Percentiles rank a stretch among this genome's conserved stretches.
These are phyloP conservation scores for Cydonia oblonga DNA, from an alignment of 331 rosid species.

Conservation along the genomic window DNA sequence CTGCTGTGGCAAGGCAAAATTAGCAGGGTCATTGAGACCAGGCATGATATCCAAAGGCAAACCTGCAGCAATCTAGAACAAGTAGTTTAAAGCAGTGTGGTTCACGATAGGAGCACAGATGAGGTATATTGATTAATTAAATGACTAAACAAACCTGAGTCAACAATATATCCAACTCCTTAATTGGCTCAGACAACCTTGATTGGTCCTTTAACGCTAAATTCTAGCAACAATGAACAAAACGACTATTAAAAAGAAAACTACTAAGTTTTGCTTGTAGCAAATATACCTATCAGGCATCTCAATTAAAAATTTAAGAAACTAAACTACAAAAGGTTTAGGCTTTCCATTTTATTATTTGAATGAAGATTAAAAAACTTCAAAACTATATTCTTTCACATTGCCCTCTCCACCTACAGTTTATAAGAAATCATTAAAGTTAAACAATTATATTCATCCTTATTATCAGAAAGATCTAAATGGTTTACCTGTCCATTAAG, in stretches of 20 bases:
- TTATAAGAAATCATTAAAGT: neutral
- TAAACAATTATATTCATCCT: neutral
- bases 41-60: constrained; percentile 95
- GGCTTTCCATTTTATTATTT: too few species aligned
- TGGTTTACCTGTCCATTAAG: constrained; percentile 74
- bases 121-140: neutral
- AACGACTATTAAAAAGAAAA: neutral
- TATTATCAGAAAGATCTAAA: neutral
- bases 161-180: constrained; percentile 79
- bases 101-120: neutral
- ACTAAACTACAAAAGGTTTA: neutral
- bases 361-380: too few species aligned
- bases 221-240: constrained; percentile 39
- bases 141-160: constrained; percentile 50
- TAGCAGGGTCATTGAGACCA: constrained; percentile 80
- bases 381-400: too few species aligned
- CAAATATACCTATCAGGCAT: neutral
- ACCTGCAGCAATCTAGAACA: constrained; percentile 63
- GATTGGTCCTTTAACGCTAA: constrained; percentile 68
- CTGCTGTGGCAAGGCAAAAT: constrained; percentile 90
- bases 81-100: constrained; percentile 14
- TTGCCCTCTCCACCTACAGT: too few species aligned
- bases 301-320: neutral
- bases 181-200: constrained; percentile 62
- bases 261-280: neutral